Evolutionary conservation across 306 rosid species (phyloP), one percentile per base, ranked within the genome.

Genomic region (Biancaea sappan): DNA sequence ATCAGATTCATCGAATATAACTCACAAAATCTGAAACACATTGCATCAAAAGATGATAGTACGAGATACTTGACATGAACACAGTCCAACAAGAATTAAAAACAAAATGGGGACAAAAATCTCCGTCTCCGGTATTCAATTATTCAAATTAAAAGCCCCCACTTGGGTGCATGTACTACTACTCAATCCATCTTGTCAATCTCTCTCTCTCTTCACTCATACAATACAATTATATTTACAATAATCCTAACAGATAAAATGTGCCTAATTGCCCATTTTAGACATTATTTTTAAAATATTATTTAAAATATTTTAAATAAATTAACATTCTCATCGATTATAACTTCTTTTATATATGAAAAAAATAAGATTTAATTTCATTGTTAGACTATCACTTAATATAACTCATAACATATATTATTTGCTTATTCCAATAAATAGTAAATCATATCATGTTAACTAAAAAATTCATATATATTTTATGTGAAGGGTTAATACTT

Each of bases 71-170:
- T 50, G 75, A 44, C 44, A 50, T 48, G 44, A n/a, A n/a, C 63
- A 72, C 78, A 77, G 75, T 62, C 41, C 46, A 58, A 72, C 79
- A 81, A 35, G 64, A 56, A 48, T 71, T 81, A 54, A 76, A 61
- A 34, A 18, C 67, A 71, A 71, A 46, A 7, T 4, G 37, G 66
- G 24, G 71, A 73, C 69, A 58, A 76, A 69, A 46, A 24, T 71
- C 56, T 76, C 75, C 59, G 37, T 47, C 46, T 18, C 44, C 26
- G n/a, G n/a, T 2, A 71, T 25, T 25, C 61, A 71, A 76, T 76
- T 52, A 70, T 62, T 80, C 56, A 64, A 46, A 48, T 68, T n/a
- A n/a, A n/a, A n/a, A n/a, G 41, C 48, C 83, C 73, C 72, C 47
- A 38, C 76, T 59, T 57, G 74, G 60, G 54, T 72, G 61, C 69